A percentile compares a stretch with the other conserved stretches of the same genome.
phyloP scores from a whole-genome alignment of 2,329 filamentous ascomycete genomes.

The Cercospora nicotianae region DNA sequence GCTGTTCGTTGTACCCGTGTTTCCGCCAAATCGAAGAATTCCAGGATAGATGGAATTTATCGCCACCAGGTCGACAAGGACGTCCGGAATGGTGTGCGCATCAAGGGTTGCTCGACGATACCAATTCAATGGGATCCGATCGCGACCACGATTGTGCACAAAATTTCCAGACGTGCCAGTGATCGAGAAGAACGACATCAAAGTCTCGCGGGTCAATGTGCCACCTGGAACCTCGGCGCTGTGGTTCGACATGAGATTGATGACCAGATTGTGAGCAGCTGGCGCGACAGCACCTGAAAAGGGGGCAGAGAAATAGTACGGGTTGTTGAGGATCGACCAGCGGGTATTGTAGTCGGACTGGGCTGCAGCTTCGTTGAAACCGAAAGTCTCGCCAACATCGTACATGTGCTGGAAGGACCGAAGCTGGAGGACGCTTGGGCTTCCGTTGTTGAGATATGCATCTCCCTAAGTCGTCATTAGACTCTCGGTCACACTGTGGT shows the following conservation, averaged over 20 bases:
- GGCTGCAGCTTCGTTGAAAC: neutral
- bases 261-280: constrained; percentile 34
- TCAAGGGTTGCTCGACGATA: constrained; percentile 8
- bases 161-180: constrained; percentile 29
- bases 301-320: constrained; percentile 37
- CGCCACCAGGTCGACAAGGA: neutral
- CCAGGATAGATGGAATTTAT: neutral
- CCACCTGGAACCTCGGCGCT: constrained; percentile 27
- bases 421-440: neutral
- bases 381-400: neutral
- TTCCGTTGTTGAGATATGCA: neutral
- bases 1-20: constrained; percentile 29
- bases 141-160: constrained; percentile 28
- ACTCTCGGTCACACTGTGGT: no score
- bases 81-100: neutral
- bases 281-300: constrained; percentile 33
- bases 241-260: constrained; percentile 34
- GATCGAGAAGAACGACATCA: constrained; percentile 32
- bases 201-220: constrained; percentile 28
- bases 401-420: neutral
- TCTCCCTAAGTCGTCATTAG: neutral
- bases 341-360: neutral
- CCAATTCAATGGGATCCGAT: constrained; percentile 35
- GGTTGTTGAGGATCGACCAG: constrained; percentile 32
- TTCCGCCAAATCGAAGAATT: neutral